Percentiles rank a stretch among this genome's conserved stretches.
Evolutionary conservation across 495 filamentous ascomycete species (phyloP).

Genomic region (Filosporella fistucella): DNA sequence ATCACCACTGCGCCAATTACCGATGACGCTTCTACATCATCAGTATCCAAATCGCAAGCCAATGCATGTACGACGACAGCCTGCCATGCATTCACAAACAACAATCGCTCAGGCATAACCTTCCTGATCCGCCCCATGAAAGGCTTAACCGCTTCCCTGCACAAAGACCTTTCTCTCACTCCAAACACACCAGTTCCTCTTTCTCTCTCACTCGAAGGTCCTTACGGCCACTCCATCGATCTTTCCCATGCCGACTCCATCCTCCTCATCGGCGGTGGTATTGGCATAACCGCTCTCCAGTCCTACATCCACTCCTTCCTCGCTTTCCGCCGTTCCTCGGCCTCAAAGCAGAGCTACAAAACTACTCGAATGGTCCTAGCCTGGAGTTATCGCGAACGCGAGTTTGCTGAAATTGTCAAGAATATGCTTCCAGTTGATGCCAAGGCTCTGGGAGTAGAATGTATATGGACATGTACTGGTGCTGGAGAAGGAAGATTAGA

Average conservation of each 20-base stretch:
- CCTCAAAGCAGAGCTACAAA: background rate
- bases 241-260: conserved; percentile 46
- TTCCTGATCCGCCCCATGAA: conserved; percentile 32
- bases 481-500: conserved; percentile 26
- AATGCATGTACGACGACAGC: background rate
- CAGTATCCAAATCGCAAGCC: background rate
- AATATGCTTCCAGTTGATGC: background rate
- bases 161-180: conserved; percentile 29
- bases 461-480: background rate
- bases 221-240: conserved; percentile 48
- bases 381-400: background rate
- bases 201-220: conserved; percentile 50
- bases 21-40: background rate
- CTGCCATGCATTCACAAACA: background rate
- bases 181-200: conserved; percentile 4
- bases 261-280: conserved; percentile 55
- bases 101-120: conserved; percentile 9
- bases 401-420: background rate
- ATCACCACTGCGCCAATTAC: background rate
- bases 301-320: conserved; percentile 46
- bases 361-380: conserved; percentile 1
- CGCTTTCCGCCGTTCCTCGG: conserved; percentile 21
- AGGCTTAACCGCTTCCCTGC: conserved; percentile 43
- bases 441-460: background rate
- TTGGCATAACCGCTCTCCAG: conserved; percentile 51